Evolutionary conservation across 2,329 filamentous ascomycete genomes (phyloP), one percentile per base, ranked within the genome.

Genomic region (Xylaria sp.): DNA sequence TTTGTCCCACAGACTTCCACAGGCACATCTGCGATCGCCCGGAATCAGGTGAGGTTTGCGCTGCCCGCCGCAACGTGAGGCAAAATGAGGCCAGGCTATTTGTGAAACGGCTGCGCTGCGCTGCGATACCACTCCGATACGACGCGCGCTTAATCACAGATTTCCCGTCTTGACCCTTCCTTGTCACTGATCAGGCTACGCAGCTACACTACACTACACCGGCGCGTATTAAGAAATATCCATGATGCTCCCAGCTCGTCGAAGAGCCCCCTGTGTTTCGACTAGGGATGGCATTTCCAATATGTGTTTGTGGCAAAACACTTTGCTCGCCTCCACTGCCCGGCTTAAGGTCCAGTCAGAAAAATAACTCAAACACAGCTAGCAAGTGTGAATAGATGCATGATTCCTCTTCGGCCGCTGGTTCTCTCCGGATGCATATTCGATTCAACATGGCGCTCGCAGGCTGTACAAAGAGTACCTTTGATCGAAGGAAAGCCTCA

Each of bases 31-130:
- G 67, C 71, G 73, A 76, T 76, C 73, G 71, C 72, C 72, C 67
- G 69, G 67, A 75, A 75, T 76, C 74, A 77, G 75, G 73, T 75
- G 74, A 76, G 73, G 67, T 68, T 62, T 67, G 62, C 66, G 59
- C 56, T 67, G 59, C 68, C 70, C 69, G 70, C 68, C 59, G 66
- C 67, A 69, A 60, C 62, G 65, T 72, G 70, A 73, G 67, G 71
- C 71, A 72, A 73, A 72, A 66, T 72, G 70, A 71, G 67, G 69
- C 70, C 68, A 72, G 71, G 71, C 64, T 71, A 66, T 72, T 69
- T 70, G 63, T 74, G 74, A 75, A 74, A 76, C 74, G 52, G 59
- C 61, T 61, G 62, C 63, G 43, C 48, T 67, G 55, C 58, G 33
- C 33, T 36, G 33, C 33, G 33, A 36, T 36, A 10, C 33, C 33